These are phyloP conservation scores for Heracleum sosnowskyi DNA, from an alignment of 129 eudicot genomes.

Conservation along the genomic window DNA sequence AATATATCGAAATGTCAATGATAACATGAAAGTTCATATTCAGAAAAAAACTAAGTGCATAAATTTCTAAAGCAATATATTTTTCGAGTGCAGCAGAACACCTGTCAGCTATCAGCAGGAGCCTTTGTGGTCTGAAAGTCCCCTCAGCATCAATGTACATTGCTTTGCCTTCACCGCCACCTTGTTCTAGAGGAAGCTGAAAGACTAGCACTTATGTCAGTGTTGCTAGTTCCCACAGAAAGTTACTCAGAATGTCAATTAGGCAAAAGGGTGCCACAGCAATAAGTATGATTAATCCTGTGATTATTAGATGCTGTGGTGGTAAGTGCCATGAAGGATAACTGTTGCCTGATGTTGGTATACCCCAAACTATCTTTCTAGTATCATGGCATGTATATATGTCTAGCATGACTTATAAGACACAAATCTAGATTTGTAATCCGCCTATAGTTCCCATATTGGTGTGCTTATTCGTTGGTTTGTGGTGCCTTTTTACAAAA, in stretches of 20 bases:
- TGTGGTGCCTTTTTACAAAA: background rate
- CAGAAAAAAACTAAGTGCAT: too few species aligned
- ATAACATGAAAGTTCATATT: too few species aligned
- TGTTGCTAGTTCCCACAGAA: too few species aligned
- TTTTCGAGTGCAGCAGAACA: conserved; percentile 11
- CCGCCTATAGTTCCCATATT: background rate
- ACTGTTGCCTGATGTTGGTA: too few species aligned
- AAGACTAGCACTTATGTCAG: too few species aligned
- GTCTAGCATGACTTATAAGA: background rate
- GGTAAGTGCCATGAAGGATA: too few species aligned
- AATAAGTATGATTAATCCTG: too few species aligned
- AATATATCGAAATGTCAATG: too few species aligned
- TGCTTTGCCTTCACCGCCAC: conserved; percentile 97
- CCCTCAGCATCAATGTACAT: conserved; percentile 99
- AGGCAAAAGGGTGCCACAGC: too few species aligned
- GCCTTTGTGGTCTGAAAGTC: conserved; percentile 92
- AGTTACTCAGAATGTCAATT: too few species aligned
- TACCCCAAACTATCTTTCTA: background rate
- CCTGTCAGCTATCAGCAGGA: conserved; percentile 91
- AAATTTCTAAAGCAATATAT: background rate
- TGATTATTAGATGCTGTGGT: too few species aligned
- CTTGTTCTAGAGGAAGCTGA: too few species aligned
- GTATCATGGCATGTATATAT: background rate
- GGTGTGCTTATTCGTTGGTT: background rate
- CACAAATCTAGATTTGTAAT: background rate